Evolutionary conservation across 768 basidiomycete species (phyloP), one percentile per base, ranked within the genome.

Genomic region (Daedaleopsis sinensis): DNA sequence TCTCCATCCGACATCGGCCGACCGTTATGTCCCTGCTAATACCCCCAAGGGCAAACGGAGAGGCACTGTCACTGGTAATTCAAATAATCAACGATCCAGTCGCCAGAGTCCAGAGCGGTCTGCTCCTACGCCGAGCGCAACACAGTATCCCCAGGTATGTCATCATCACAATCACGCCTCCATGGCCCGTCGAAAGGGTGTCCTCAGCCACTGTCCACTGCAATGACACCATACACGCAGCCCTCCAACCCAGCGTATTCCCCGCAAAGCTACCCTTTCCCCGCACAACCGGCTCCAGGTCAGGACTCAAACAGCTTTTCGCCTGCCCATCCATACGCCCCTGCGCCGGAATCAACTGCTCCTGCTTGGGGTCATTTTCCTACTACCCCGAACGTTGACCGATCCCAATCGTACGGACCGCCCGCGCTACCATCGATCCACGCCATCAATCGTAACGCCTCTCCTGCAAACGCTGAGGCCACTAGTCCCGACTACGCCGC

Each of bases 1-100:
- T 46, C 79, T 93, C 21, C 93, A 94, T 70, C 93, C 94, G 0
- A 90, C 90, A 0, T 86, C 93, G 5, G 78, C 85, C 37, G 91
- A 93, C 70, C 85, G 90, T 54, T 90, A 87, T 73, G 80, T 84
- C n/a, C 82, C 89, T 1, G 70, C 73, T 1, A 69, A 75, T 52
- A 70, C 72, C 2, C 71, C 74, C 16, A 76, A 76, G 68, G 52
- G 67, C 57, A 69, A 71, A 58, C 59, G 72, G 46, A 65, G 68
- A 60, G 57, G 63, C 38, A 68, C 70, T 15, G 61, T 65, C 43
- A 50, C 67, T 32, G 58, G 64, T 16, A 55, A 48, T 35, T 48
- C 70, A 49, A 47, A 69, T 44, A 47, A 46, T 51, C 61, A 65
- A 57, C 61, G 67, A 51, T 52, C 72, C 9, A 55, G 46, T 36